Base-by-base conservation (phyloP, 73 alveolate species). In the Vitrella brassicaformis region DNA sequence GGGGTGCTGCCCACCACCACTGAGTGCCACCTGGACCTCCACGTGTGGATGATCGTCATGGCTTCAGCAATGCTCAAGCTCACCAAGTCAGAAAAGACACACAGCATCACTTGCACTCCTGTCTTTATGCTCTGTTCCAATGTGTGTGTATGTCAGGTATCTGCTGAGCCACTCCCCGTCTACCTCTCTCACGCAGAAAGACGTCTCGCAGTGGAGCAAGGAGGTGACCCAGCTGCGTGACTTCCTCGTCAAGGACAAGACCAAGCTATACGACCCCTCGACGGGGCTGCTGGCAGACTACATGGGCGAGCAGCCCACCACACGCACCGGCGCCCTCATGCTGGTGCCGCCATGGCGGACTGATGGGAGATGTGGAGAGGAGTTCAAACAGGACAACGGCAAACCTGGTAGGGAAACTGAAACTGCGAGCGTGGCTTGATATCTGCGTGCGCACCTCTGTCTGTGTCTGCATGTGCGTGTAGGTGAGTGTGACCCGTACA, bases 21-120 rank as follows among this genome's bases (percentile, higher is more conserved):
- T 30, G 97, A 91, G 81, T 81, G 88, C 73, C 98, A 93, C 75
- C 74, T 88, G 81, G 98, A 93, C 72, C 79, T 93, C 72, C 85
- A 91, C 68, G 72, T 81, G 64, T 93, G 98, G 97, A 74, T 91
- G 86, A 75, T 72, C 27, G 86, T 84, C 74, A 81, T 81, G 70
- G 71, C 90, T 69, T 78, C n/a, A n/a, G n/a, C n/a, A n/a, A n/a
- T n/a, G n/a, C n/a, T n/a, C n/a, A n/a, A n/a, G n/a, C n/a, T n/a
- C n/a, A n/a, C n/a, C n/a, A n/a, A n/a, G n/a, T n/a, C n/a, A n/a
- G n/a, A n/a, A n/a, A n/a, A n/a, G n/a, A n/a, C n/a, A n/a, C n/a
- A n/a, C n/a, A n/a, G n/a, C n/a, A n/a, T n/a, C n/a, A n/a, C n/a
- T n/a, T n/a, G n/a, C n/a, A n/a, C n/a, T n/a, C n/a, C n/a, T n/a